Evolutionary conservation across 2,329 filamentous ascomycete genomes (phyloP).

Genomic region (Aspergillus sp.): DNA sequence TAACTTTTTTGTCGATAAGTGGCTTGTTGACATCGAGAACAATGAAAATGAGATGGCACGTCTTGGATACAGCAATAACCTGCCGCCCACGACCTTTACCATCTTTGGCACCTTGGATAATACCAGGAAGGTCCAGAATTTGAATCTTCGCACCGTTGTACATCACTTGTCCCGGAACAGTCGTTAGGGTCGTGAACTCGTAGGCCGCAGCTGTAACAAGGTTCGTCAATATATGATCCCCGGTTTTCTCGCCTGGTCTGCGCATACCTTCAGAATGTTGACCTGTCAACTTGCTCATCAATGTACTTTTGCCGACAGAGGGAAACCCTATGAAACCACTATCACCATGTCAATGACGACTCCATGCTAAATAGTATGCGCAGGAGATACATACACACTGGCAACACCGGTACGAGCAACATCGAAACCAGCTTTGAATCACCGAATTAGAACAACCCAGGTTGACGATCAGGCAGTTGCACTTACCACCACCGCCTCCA

Average conservation of each 20-base stretch:
- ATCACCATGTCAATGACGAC: slow-evolving; percentile 14
- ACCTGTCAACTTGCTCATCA: slow-evolving; percentile 92
- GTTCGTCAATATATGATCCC: slow-evolving; percentile 53
- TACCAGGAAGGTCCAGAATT: slow-evolving; percentile 97
- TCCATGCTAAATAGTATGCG: background rate
- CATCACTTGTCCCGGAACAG: slow-evolving; percentile 89
- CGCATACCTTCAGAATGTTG: slow-evolving; percentile 82
- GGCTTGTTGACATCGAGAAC: slow-evolving; percentile 98
- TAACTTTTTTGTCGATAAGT: slow-evolving; percentile 91
- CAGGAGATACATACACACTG: slow-evolving; percentile 62
- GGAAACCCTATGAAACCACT: slow-evolving; percentile 94
- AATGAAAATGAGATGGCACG: slow-evolving; percentile 98
- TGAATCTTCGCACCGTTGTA: slow-evolving; percentile 98
- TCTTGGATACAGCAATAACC: slow-evolving; percentile 98
- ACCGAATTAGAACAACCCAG: slow-evolving; percentile 5
- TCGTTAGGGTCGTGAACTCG: slow-evolving; percentile 97
- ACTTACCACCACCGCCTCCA: slow-evolving; percentile 64
- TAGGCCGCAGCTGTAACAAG: slow-evolving; percentile 72
- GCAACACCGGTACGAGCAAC: slow-evolving; percentile 97
- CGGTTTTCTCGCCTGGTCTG: slow-evolving; percentile 90
- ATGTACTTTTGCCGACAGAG: slow-evolving; percentile 95
- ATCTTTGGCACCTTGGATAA: slow-evolving; percentile 98
- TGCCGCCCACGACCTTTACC: slow-evolving; percentile 96
- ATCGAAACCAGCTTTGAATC: slow-evolving; percentile 74
- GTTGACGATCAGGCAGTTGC: background rate